Percentiles rank a stretch among this genome's conserved stretches.
Evolutionary conservation across 257 asterid species (phyloP).

Genomic region (Solanum rostratum): DNA sequence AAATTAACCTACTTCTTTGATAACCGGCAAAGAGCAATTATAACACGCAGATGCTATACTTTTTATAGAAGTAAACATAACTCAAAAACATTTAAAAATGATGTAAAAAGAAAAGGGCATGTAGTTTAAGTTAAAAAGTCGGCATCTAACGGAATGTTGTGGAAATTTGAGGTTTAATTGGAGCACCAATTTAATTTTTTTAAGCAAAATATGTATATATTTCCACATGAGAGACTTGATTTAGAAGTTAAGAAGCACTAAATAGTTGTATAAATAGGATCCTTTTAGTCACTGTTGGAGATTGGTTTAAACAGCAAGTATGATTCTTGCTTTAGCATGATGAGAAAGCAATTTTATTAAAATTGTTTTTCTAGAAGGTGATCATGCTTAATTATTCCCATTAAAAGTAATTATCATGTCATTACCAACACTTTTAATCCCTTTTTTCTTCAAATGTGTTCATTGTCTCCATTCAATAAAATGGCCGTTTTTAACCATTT

Average conservation of each 20-base stretch:
- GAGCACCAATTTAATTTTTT: neutral
- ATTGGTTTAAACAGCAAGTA: neutral
- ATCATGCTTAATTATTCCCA: neutral
- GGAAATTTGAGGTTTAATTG: neutral
- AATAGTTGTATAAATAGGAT: neutral
- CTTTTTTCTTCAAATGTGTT: neutral
- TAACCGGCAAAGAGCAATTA: neutral
- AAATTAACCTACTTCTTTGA: neutral
- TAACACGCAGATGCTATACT: neutral
- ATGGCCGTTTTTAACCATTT: neutral
- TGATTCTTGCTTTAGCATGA: neutral
- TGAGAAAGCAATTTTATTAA: neutral
- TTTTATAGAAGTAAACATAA: neutral
- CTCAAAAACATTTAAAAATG: neutral
- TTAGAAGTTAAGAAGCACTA: conserved; percentile 6
- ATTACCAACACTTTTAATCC: neutral
- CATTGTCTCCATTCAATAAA: neutral
- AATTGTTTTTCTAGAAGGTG: neutral
- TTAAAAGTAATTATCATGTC: neutral
- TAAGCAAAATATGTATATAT: neutral
- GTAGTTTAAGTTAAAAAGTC: neutral
- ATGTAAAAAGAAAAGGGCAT: neutral
- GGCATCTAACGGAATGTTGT: neutral
- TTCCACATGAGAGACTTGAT: neutral
- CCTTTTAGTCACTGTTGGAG: neutral